Percentiles rank a stretch among this genome's conserved stretches.
Evolutionary conservation across 371 early-diverging fungal species (phyloP).

Genomic region (Apophysomyces elegans): DNA sequence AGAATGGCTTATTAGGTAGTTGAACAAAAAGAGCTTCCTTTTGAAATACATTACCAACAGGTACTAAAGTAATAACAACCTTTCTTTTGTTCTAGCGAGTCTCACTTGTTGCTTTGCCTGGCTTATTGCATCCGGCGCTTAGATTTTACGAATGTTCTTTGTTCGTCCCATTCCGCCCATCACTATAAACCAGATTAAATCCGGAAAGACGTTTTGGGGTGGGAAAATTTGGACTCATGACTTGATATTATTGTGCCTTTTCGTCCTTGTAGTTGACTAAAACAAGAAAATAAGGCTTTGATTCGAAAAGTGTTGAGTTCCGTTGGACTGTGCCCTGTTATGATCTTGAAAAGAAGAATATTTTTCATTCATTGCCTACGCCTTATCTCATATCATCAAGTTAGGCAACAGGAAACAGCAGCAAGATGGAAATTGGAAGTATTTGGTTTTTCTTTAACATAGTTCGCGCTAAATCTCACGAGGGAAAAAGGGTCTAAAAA

Average conservation of each 20-base stretch:
- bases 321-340: no score
- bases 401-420: no score
- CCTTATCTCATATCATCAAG: no score
- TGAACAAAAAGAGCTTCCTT: background rate
- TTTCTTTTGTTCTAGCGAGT: no score
- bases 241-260: background rate
- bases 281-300: background rate
- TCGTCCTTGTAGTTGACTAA: background rate
- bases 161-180: background rate
- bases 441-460: no score
- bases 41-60: background rate
- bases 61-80: no score
- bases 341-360: background rate
- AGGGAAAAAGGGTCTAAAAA: no score
- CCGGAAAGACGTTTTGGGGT: slow-evolving; percentile 3
- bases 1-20: background rate
- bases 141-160: no score
- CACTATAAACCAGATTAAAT: background rate
- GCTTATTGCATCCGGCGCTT: no score
- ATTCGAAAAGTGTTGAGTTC: background rate
- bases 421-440: no score
- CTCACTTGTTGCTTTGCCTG: no score
- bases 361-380: background rate
- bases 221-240: slow-evolving; percentile 9
- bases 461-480: no score